These are phyloP conservation scores for Blastocladiella britannica DNA, from an alignment of 192 early-diverging fungal species.

Conservation along the genomic window DNA sequence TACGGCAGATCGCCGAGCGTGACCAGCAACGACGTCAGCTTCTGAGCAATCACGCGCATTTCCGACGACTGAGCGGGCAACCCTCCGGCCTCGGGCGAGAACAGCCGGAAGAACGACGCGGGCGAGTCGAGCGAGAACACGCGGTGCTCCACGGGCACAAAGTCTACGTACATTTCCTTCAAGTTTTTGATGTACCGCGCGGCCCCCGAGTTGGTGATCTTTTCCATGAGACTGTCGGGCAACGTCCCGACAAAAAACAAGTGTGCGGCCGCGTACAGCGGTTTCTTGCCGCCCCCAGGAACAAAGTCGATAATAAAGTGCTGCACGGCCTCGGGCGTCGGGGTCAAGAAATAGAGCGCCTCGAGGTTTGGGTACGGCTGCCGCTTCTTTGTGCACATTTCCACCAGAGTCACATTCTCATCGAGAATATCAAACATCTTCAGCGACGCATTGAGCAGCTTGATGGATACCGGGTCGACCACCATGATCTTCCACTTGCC, in stretches of 20 bases:
- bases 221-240: slow-evolving; percentile 35
- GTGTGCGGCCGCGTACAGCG: slow-evolving; percentile 25
- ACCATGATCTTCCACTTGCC: slow-evolving; percentile 66
- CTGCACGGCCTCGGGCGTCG: slow-evolving; percentile 15
- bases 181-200: slow-evolving; percentile 35
- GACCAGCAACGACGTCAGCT: slow-evolving; percentile 64
- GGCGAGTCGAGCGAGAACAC: slow-evolving; percentile 53
- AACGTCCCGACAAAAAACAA: slow-evolving; percentile 9
- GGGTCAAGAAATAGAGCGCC: slow-evolving; percentile 37
- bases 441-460: slow-evolving; percentile 48
- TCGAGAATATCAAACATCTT: slow-evolving; percentile 62
- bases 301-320: slow-evolving; percentile 26
- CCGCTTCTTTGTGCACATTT: slow-evolving; percentile 22
- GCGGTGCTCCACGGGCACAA: slow-evolving; percentile 39
- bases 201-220: slow-evolving; percentile 29
- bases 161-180: slow-evolving; percentile 64
- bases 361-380: slow-evolving; percentile 30
- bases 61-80: slow-evolving; percentile 25
- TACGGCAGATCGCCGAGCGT: slow-evolving; percentile 78
- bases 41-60: slow-evolving; percentile 17
- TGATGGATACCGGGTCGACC: slow-evolving; percentile 47
- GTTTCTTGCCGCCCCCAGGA: slow-evolving; percentile 10
- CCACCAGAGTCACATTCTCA: slow-evolving; percentile 37
- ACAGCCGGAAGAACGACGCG: slow-evolving; percentile 37
- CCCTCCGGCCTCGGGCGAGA: slow-evolving; percentile 25